Base-by-base conservation (phyloP, 352 stramenopile genomes). In the Phytopythium delawarense region DNA sequence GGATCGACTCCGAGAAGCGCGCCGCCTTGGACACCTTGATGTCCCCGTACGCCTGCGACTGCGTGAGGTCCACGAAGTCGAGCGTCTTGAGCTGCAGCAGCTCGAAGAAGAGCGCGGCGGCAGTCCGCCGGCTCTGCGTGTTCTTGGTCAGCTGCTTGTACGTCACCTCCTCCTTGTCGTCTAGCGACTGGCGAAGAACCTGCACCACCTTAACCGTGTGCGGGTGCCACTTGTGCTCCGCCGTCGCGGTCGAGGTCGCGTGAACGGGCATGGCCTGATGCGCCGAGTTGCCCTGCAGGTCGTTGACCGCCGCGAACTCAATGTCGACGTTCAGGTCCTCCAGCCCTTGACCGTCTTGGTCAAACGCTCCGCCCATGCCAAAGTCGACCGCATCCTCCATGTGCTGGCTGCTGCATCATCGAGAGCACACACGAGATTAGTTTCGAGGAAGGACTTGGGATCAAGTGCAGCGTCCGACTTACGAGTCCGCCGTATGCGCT, bases 41-140 rank as follows among this genome's bases (percentile, higher is more conserved):
- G 64, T 99, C 96, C 23, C 92, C 94, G 74, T 98, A 99, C 51
- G 90, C 74, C 45, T 89, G 76, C 21, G 89, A 69, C 78, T 99
- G 97, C 16, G 97, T 77, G 23, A 99, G 68, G 57, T 98, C 88
- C 35, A 99, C 89, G 72, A 97, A 99, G 78, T 99, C 96, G 67
- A 98, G 96, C 5, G 96, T 99, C 75, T 99, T 98, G n/a, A 99
- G 79, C 72, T 98, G 88, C 3, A 99, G 82, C 20, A 99, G 79
- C 71, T 99, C 96, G 64, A 99, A 99, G 73, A 99, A 99, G 42
- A 98, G 80, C 48, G 86, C 92, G 13, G 94, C 90, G 25, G 94
- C 96, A 52, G 92, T 99, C 49, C 94, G 75, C 63, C 86, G 79
- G 62, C 72, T 93, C 52, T 87, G 74, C 7, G 83, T 94, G 46